Base-by-base conservation (phyloP, 495 filamentous ascomycete species). In the Xylaria scruposa region DNA sequence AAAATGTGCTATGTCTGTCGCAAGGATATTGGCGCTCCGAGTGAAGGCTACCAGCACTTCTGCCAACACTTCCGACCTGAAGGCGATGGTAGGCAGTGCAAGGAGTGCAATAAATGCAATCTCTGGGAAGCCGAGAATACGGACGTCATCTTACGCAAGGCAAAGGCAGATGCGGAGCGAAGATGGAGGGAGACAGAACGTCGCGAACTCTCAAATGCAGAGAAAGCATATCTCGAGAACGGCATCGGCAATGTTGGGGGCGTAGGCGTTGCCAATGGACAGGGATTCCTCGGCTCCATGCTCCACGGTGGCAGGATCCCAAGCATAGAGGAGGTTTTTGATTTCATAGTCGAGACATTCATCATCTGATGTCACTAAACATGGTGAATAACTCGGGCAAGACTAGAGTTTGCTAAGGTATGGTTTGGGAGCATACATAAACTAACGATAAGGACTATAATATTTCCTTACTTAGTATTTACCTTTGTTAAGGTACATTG, bases 1-100 rank as follows among this genome's bases (percentile, higher is more conserved):
- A 91, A 91, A 71, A 99, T 99, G 96, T 99, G 96, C 83, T 98
- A 97, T 72, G 87, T 97, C 51, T 97, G 93, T 77, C 91, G 92
- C 33, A 86, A 86, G 74, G 85, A 89, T 75, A 87, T 89, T 62
- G 83, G 82, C 56, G 83, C 74, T 58, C 77, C 81, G 13, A 84
- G 81, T 65, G 86, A 87, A 70, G 85, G 85, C 1, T 98, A 99
- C 76, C 82, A 88, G 33, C 96, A 99, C 80, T 99, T 97, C 76
- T 99, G 96, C 78, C 89, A 97, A 74, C 96, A 99, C 81, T 98
- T 99, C 80, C 86, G 96, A n/a, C 91, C 92, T 0, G 83, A 88
- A 47, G 89, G 88, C 0, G 82, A 84, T 58, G 92, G 91, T 10
- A 87, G 88, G 42, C 81, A 84, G 38, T 99, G 96, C 76, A 84